These are phyloP conservation scores for Starmerella stellata DNA, from an alignment of 805 yeast species.

Conservation along the genomic window DNA sequence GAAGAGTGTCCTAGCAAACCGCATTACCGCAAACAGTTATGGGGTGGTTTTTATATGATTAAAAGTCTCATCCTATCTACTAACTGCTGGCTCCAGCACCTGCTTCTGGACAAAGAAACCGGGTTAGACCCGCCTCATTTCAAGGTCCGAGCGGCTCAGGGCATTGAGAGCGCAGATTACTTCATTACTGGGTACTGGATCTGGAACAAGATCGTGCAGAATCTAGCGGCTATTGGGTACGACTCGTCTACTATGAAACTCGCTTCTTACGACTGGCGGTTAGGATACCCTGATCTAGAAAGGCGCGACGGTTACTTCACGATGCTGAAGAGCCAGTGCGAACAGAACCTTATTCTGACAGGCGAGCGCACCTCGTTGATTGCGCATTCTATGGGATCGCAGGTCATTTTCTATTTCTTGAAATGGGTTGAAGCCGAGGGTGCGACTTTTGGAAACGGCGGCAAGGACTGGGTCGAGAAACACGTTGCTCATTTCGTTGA, in stretches of 20 bases:
- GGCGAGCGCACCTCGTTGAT: conserved; percentile 56
- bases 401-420: conserved; percentile 67
- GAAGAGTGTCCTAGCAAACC: conserved; percentile 65
- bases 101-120: conserved; percentile 74
- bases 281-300: conserved; percentile 77
- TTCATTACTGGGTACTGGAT: conserved; percentile 97
- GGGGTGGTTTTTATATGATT: conserved; percentile 96
- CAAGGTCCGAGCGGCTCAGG: conserved; percentile 76
- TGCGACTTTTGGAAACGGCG: conserved; percentile 69
- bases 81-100: conserved; percentile 80
- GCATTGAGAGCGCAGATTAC: conserved; percentile 92
- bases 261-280: conserved; percentile 93
- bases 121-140: conserved; percentile 83
- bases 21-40: conserved; percentile 76
- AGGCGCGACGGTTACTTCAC: conserved; percentile 71
- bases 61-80: conserved; percentile 83
- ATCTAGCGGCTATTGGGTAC: conserved; percentile 83
- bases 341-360: conserved; percentile 32
- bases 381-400: conserved; percentile 96
- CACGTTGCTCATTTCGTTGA: conserved; percentile 67
- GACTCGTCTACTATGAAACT: conserved; percentile 78
- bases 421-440: conserved; percentile 96
- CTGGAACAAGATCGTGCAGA: conserved; percentile 92
- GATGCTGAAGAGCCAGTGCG: conserved; percentile 56
- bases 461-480: conserved; percentile 69